Evolutionary conservation across 805 yeast genomes (phyloP).

Genomic region (Lipomyces oligophaga): DNA sequence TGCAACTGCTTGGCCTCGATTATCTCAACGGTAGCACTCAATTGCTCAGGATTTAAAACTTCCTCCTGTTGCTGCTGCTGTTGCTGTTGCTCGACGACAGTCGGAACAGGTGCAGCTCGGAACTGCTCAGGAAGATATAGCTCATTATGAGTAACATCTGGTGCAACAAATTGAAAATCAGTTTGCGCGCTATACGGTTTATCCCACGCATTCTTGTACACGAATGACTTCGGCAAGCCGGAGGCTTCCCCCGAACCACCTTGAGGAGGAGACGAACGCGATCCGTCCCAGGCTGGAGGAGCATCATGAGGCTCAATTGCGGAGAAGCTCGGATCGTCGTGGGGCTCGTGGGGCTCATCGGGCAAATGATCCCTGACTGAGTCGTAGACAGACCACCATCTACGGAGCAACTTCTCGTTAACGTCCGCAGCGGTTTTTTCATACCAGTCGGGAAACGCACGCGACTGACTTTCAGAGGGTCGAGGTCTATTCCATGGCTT

Average conservation of each 20-base stretch:
- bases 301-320: no score
- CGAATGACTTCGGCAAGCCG: conserved; percentile 12
- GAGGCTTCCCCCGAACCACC: conserved; percentile 20
- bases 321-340: no score
- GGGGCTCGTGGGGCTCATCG: no score
- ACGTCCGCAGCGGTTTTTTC: conserved; percentile 2
- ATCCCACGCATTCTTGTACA: conserved; percentile 23
- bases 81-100: conserved; percentile 6
- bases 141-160: no score
- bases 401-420: conserved; percentile 13
- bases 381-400: conserved; percentile 24
- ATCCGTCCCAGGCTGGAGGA: conserved; percentile 26
- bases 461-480: conserved; percentile 4
- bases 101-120: not conserved
- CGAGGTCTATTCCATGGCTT: conserved; percentile 40
- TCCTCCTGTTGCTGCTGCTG: no score
- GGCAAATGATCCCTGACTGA: no score
- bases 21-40: no score
- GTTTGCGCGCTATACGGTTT: conserved; percentile 2
- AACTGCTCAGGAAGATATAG: conserved; percentile 4
- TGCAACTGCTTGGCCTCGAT: no score
- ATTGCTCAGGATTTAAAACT: no score
- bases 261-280: conserved; percentile 18
- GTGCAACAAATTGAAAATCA: conserved; percentile 19
- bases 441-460: conserved; percentile 12